Percentiles rank a stretch among this genome's conserved stretches.
Evolutionary conservation across 176 grass and related monocot species (phyloP).

Genomic region (Triticum monococcum): DNA sequence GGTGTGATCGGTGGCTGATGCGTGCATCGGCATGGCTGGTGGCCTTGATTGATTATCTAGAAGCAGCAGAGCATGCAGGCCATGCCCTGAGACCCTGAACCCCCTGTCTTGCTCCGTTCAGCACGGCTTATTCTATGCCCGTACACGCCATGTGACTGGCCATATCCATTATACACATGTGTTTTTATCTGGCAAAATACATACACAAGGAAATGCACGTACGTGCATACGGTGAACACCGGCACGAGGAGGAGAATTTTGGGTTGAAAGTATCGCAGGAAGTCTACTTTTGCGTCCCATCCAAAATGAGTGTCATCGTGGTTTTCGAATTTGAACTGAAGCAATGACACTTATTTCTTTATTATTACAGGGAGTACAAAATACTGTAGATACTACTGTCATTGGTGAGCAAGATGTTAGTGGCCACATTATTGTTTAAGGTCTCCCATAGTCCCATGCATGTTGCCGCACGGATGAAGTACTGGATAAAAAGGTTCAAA

Average conservation of each 20-base stretch:
- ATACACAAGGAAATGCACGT: not conserved
- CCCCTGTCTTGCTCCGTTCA: not conserved
- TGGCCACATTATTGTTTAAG: not conserved
- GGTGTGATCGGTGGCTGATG: not conserved
- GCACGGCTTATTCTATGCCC: not conserved
- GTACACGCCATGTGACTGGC: not conserved
- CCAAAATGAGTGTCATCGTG: no score
- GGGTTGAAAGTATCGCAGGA: not conserved
- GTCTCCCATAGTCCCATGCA: not conserved
- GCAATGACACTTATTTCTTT: no score
- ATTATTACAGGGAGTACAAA: no score
- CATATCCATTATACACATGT: not conserved
- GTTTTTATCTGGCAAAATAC: not conserved
- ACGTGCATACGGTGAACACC: not conserved
- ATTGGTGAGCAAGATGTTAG: no score
- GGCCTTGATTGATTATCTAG: not conserved
- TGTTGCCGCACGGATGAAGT: not conserved
- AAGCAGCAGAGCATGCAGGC: not conserved
- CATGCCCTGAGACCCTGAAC: not conserved
- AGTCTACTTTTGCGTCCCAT: no score
- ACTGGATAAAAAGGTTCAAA: not conserved
- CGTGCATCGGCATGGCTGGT: not conserved
- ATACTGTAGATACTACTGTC: no score
- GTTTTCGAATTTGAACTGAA: no score
- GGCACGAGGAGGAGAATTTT: not conserved